Evolutionary conservation across 208 protist genomes (phyloP).

Genomic region (Leishmania aethiopica): DNA sequence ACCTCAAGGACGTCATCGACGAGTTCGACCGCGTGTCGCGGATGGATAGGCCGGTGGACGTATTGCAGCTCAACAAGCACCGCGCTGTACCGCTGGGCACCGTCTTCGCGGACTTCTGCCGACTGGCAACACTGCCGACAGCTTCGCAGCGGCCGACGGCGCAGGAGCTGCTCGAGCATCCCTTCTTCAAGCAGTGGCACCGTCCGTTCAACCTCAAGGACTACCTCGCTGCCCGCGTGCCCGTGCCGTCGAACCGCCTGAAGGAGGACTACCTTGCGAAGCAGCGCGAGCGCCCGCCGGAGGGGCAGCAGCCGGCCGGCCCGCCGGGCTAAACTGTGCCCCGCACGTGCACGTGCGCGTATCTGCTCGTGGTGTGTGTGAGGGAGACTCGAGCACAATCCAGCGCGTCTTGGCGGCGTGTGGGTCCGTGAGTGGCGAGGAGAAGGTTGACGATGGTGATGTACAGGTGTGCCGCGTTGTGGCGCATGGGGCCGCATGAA

Average conservation of each 20-base stretch:
- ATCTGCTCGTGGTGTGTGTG: neutral
- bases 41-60: conserved; percentile 52
- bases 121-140: conserved; percentile 57
- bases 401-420: neutral
- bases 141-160: conserved; percentile 73
- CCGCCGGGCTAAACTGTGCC: neutral
- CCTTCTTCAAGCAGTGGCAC: conserved; percentile 87
- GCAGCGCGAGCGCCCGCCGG: conserved; percentile 4
- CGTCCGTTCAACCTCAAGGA: conserved; percentile 72
- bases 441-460: neutral
- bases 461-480: no score
- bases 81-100: conserved; percentile 48
- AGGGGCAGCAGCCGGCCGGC: neutral
- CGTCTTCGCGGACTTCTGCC: conserved; percentile 76
- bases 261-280: conserved; percentile 51
- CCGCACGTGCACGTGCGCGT: neutral
- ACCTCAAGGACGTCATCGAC: conserved; percentile 57
- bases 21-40: conserved; percentile 66
- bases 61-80: conserved; percentile 35
- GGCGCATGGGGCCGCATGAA: no score
- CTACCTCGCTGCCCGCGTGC: conserved; percentile 59
- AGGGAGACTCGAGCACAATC: neutral
- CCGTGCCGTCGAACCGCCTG: conserved; percentile 44
- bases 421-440: neutral
- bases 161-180: conserved; percentile 84